These are phyloP conservation scores for Trichocomaceae sp. DNA, from an alignment of 2,329 filamentous ascomycete genomes.

Conservation along the genomic window DNA sequence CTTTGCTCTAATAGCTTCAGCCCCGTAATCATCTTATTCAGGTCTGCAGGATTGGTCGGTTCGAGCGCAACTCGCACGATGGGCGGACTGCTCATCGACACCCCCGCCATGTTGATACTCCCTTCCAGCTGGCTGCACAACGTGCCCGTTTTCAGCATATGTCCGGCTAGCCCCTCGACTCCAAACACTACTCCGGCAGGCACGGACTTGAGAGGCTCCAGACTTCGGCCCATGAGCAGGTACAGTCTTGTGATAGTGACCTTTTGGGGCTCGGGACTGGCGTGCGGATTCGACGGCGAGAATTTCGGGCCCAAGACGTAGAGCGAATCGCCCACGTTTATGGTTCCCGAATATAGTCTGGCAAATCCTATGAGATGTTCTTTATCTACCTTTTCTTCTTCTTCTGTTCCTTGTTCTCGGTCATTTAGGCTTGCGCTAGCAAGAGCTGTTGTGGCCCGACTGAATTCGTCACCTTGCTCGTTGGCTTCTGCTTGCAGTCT, in stretches of 20 bases:
- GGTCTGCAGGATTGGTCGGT: slow-evolving; percentile 78
- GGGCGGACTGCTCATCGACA: slow-evolving; percentile 72
- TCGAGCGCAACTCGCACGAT: slow-evolving; percentile 97
- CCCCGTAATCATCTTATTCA: slow-evolving; percentile 91
- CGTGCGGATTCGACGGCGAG: slow-evolving; percentile 69
- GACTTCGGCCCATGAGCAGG: slow-evolving; percentile 85
- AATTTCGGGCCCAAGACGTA: slow-evolving; percentile 94
- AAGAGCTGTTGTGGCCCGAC: slow-evolving; percentile 56
- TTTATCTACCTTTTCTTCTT: slow-evolving; percentile 59
- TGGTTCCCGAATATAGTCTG: slow-evolving; percentile 80
- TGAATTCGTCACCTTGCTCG: slow-evolving; percentile 43
- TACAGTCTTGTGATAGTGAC: slow-evolving; percentile 84
- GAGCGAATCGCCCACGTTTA: slow-evolving; percentile 82
- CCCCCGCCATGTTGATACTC: slow-evolving; percentile 81
- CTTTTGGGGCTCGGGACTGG: slow-evolving; percentile 67
- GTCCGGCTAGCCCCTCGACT: slow-evolving; percentile 83
- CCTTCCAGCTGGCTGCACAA: slow-evolving; percentile 82
- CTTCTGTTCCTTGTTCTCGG: slow-evolving; percentile 45
- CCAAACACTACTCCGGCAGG: slow-evolving; percentile 94
- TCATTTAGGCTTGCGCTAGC: slow-evolving; percentile 54
- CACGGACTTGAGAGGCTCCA: slow-evolving; percentile 76
- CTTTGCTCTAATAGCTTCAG: slow-evolving; percentile 83
- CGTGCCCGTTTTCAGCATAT: slow-evolving; percentile 92
- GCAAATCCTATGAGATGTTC: slow-evolving; percentile 95
- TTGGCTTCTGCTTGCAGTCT: slow-evolving; percentile 61